Base-by-base conservation (phyloP, 2,329 filamentous ascomycete genomes). In the Zymoseptoria passerinii region DNA sequence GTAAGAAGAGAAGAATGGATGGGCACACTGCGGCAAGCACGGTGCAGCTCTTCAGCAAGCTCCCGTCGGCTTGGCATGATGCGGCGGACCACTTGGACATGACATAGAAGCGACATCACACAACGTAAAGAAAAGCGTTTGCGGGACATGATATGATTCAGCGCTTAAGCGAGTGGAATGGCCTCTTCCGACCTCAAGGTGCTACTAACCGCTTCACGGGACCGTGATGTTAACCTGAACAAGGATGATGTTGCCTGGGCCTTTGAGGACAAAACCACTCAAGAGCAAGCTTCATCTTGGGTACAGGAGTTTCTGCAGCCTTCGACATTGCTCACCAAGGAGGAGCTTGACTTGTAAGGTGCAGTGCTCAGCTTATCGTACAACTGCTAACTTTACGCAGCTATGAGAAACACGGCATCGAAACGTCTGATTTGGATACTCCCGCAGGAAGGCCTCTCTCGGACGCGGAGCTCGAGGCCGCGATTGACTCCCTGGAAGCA, bases 401-500 rank as follows among this genome's bases (percentile, higher is more conserved):
- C 60, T 61, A 63, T 40, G 19, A 76, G 80, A 64, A 75, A 53
- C 58, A 61, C 48, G 55, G 54, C 6, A 58, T 58, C 27, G 20
- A 29, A 20, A 50, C 53, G 18, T 48, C 7, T 23, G 29, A 16
- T 23, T 4, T 28, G 19, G 16, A 44, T 9, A 52, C 49, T 18
- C 19, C 13, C n/a, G 9, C 53, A 29, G 61, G 61, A 50, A 79
- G 78, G 56, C 78, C 81, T 4, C 71, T 87, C 51, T 73, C 76
- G 13, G 84, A 88, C 58, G 74, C 80, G 27, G 84, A 88, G 54
- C 75, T 89, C 57, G 77, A 77, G 55, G 71, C 75, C 48, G 86
- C 87, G 16, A 83, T 88, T 53, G 78, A 81, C 2, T 81, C 86
- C 55, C 75, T 90, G n/a, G 78, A 82, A 59, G 76, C 76, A 44